Conservation (phyloP, 129 eudicot species). For the Flaveria linearis region DNA sequence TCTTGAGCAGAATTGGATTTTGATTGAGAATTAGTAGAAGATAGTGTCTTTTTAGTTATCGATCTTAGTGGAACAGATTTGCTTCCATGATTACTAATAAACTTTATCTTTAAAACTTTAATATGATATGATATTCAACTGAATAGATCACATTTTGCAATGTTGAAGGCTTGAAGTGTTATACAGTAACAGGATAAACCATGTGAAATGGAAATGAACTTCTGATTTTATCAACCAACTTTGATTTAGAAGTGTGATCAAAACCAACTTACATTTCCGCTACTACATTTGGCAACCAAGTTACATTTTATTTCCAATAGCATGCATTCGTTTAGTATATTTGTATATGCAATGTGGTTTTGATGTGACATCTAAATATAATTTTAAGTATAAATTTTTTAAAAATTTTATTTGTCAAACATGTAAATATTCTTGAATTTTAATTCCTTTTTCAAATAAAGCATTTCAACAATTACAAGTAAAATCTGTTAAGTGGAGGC, state of each 20-base stretch:
- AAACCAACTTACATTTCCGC: neutral
- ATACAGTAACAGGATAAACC: neutral
- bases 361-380: neutral
- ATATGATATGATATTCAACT: conserved; percentile 1
- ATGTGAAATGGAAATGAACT: neutral
- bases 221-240: neutral
- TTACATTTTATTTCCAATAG: neutral
- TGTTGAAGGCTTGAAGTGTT: neutral
- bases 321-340: neutral
- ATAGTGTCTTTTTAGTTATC: neutral
- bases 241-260: neutral
- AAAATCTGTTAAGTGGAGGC: neutral
- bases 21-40: conserved; percentile 1
- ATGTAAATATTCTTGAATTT: too few species aligned
- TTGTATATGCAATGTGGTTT: neutral
- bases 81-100: neutral
- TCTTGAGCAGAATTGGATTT: neutral
- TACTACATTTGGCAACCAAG: neutral
- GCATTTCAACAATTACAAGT: neutral
- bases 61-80: neutral
- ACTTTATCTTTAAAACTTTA: neutral
- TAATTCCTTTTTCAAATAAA: too few species aligned
- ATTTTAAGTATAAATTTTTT: neutral
- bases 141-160: neutral
- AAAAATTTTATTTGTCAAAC: neutral